Evolutionary conservation across 495 filamentous ascomycete species (phyloP), one percentile per base, ranked within the genome.

Genomic region (Pyronema omphalodes): DNA sequence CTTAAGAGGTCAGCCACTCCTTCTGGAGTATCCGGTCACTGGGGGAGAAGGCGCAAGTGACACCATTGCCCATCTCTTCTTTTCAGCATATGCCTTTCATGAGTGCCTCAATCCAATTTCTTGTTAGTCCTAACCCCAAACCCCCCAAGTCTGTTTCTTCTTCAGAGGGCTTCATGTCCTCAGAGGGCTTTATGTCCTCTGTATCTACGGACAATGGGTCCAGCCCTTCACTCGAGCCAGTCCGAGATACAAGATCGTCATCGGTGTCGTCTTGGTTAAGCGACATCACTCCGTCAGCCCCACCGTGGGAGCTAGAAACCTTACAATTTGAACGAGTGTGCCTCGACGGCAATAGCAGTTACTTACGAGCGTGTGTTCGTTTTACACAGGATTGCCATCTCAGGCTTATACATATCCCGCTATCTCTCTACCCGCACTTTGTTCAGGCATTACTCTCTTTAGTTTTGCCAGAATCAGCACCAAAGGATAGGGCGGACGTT

Each of bases 371-470:
- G 35, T 62, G 62, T 44, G 62, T 60, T 55, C 65, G 60, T 54
- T 60, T 65, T 59, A 23, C 60, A 55, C 71, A 98, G 91, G 87
- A 94, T 58, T 86, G 86, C 58, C 79, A 78, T 51, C 73, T 95
- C 58, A 86, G 79, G 61, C 74, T 98, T 52, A 86, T 96, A 56
- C 88, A 94, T 66, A 93, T 98, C 51, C 88, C 91, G 1, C 67
- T 94, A 46, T 71, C 80, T 33, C 73, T 89, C 36, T 95, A 95
- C 64, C 74, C 82, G 2, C 76, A 72, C 55, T 87, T 94, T 63
- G 70, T 94, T 37, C 83, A 91, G 60, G 76, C 88, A 0, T 84
- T 98, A 48, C 72, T 94, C 14, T 76, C 79, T 61, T 73, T 95
- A n/a, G 76, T 95, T 33, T 81, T 94, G 39, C 83, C 81, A 36